Evolutionary conservation across 1,284 basidiomycete genomes (phyloP).

Genomic region (Clitocybe nebularis): DNA sequence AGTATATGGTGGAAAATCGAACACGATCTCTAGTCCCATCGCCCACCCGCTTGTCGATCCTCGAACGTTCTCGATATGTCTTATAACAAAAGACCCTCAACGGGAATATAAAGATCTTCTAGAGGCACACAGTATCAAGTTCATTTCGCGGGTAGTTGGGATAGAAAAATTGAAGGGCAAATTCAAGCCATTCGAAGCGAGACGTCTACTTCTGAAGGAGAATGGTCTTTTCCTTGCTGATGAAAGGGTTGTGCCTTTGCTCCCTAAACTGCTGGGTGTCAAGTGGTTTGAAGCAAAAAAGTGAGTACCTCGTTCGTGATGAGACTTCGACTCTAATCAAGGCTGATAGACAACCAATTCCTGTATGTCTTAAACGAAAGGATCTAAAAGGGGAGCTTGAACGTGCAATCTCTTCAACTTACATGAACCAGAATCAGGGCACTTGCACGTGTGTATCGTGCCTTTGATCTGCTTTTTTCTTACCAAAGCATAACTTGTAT

Average conservation of each 20-base stretch:
- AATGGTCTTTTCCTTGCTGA: constrained; percentile 94
- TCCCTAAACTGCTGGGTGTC: constrained; percentile 85
- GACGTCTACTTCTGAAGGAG: constrained; percentile 81
- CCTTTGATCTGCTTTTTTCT: constrained; percentile 1
- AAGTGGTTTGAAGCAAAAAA: constrained; percentile 96
- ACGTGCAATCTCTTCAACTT: constrained; percentile 86
- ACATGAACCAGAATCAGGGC: constrained; percentile 91
- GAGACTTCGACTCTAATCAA: constrained; percentile 6
- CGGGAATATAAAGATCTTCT: constrained; percentile 94
- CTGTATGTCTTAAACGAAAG: constrained; percentile 82
- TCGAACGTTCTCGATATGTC: constrained; percentile 74
- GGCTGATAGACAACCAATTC: constrained; percentile 78
- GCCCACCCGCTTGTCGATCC: constrained; percentile 83
- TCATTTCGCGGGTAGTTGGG: constrained; percentile 91
- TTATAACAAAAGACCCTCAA: constrained; percentile 96
- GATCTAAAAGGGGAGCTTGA: constrained; percentile 90
- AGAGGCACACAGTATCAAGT: constrained; percentile 74
- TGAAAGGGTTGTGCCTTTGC: constrained; percentile 81
- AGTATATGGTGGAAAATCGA: constrained; percentile 7
- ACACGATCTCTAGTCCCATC: constrained; percentile 53
- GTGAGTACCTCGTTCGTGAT: constrained; percentile 39
- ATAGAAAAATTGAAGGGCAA: constrained; percentile 87
- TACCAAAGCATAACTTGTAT: background rate
- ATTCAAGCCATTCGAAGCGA: constrained; percentile 90
- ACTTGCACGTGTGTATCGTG: constrained; percentile 73